These are phyloP conservation scores for Astrothelium subdiscretum DNA, from an alignment of 495 filamentous ascomycete genomes.

Conservation along the genomic window DNA sequence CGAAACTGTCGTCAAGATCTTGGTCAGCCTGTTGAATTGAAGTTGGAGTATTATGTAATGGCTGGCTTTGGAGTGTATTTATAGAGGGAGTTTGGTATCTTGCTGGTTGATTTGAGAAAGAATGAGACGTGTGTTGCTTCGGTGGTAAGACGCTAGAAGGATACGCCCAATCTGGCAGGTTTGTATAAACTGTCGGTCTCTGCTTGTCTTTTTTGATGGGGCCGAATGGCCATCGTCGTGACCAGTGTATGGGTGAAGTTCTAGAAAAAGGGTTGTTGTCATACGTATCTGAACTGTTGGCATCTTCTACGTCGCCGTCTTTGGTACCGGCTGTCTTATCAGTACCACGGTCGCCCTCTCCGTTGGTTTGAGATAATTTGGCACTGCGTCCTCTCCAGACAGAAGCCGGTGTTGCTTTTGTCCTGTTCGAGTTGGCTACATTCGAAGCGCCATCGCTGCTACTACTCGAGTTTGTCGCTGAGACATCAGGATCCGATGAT, in stretches of 20 bases:
- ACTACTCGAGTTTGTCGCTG: not conserved
- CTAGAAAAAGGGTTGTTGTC: not conserved
- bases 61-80: not conserved
- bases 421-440: not conserved
- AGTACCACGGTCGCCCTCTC: not conserved
- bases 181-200: not conserved
- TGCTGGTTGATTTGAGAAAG: not conserved
- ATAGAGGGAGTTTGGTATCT: not conserved
- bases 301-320: not conserved
- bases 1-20: constrained; percentile 13
- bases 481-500: not conserved
- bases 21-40: constrained; percentile 8
- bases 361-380: not conserved
- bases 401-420: not conserved
- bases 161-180: not conserved
- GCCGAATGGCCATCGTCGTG: constrained; percentile 7
- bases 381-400: not conserved
- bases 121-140: not conserved
- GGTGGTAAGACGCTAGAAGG: constrained; percentile 4
- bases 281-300: not conserved
- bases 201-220: constrained; percentile 1
- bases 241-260: not conserved
- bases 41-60: not conserved
- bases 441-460: not conserved
- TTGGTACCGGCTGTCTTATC: not conserved